Base-by-base conservation (phyloP, 257 asterid genomes). In the Salvia hispanica region DNA sequence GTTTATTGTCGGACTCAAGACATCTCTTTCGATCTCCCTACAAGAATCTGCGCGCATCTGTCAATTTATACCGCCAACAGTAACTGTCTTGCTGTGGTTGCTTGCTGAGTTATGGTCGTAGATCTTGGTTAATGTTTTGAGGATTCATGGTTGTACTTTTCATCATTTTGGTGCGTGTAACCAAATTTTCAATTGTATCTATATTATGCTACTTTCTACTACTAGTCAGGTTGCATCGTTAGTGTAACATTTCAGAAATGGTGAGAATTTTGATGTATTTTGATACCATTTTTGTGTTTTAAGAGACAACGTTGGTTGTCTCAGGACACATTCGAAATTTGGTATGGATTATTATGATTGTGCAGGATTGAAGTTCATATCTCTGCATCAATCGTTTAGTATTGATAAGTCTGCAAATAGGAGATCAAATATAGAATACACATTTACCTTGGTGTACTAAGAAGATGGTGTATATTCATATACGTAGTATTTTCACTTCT, bases 1-100 rank as follows among this genome's bases (percentile, higher is more conserved):
- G 79, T 91, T 85, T 69, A 5, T 55, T n/a, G 79, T 91, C 60
- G 90, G 88, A 28, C 67, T 91, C 13, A 72, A 62, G 72, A 73
- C 80, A 5, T 81, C 96, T 3, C 37, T 21, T 67, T 79, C 96
- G 1, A 33, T 39, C 21, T 66, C 88, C 60, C 16, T 74, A 28
- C 71, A 14, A 25, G 36, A 60, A 54, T 70, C 57, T 12, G 40
- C 48, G 25, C 3, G 58, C 65, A 58, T 80, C 47, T 40, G 43
- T 55, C 70, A 82, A 85, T 57, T 79, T 44, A 18, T 73, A 21
- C 67, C 77, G 4, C 67, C 79, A 21, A 9, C 16, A 60, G 67
- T 79, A 9, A 69, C 71, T 66, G 58, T 82, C 14, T 67, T 84
- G 56, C 69, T 75, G 42, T 79, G 72, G 82, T 72, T 75, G 25